Conservation (phyloP, 2,329 filamentous ascomycete species). For the Rutstroemia sp. region DNA sequence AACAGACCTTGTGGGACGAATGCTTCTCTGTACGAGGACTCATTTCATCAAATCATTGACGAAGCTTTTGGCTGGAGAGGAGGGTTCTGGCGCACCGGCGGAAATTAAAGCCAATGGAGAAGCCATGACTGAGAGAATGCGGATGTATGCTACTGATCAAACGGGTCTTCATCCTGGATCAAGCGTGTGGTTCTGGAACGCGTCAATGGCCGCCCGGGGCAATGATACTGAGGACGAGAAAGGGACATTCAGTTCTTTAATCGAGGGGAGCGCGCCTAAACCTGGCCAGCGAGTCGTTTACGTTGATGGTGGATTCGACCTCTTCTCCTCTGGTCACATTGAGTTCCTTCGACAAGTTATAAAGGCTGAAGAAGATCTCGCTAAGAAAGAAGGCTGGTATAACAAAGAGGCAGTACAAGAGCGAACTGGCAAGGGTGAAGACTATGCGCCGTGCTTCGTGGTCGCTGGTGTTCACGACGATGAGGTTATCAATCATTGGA, state of each 20-base stretch:
- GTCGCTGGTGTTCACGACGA: constrained; percentile 93
- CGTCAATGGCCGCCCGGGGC: constrained; percentile 33
- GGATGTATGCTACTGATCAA: constrained; percentile 81
- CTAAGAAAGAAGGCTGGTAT: constrained; percentile 66
- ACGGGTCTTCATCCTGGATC: constrained; percentile 71
- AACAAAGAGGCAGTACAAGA: constrained; percentile 54
- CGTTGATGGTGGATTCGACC: constrained; percentile 92
- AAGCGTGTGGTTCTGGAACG: constrained; percentile 79
- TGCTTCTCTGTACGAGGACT: constrained; percentile 90
- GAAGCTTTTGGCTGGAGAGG: constrained; percentile 58
- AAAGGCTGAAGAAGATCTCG: constrained; percentile 63
- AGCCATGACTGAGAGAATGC: constrained; percentile 70
- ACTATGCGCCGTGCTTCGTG: constrained; percentile 80
- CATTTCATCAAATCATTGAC: constrained; percentile 85
- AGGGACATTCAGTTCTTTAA: constrained; percentile 59
- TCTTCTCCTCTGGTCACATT: constrained; percentile 96
- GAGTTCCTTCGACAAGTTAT: constrained; percentile 81
- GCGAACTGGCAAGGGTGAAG: constrained; percentile 54
- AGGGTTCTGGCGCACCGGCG: constrained; percentile 61
- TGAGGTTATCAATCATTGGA: constrained; percentile 90
- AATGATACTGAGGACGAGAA: constrained; percentile 45
- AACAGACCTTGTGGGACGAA: constrained; percentile 94
- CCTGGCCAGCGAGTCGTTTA: constrained; percentile 84
- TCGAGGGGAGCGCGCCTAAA: constrained; percentile 62
- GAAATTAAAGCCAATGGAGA: constrained; percentile 57